Base-by-base conservation (phyloP, 176 grass and related monocot species). In the Carex scoparia region DNA sequence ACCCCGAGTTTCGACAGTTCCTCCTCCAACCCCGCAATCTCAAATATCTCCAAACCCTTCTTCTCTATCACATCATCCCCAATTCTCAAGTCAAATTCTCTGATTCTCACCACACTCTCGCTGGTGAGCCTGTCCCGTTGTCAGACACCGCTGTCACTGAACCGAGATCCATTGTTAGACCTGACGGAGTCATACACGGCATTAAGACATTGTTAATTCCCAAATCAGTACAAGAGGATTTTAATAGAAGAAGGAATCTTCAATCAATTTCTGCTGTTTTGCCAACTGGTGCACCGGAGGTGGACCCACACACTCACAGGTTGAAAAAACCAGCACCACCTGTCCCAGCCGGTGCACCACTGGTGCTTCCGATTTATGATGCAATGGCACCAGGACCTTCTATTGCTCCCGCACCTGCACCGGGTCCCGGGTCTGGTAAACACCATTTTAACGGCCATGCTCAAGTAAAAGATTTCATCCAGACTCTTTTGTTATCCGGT, bases 381-480 rank as follows among this genome's bases (percentile, higher is more conserved):
- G 89, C 91, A 11, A 76, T 91, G 91, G 89, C 91, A 0, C 93
- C 90, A 3, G 88, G 90, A 9, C 90, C 90, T 0, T 42, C 90
- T 7, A 80, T 95, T 27, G 93, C 90, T 19, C 90, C 93, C 11
- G 93, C 90, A 0, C 90, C 90, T 0, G 90, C 93, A 0, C 93
- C 93, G 0, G 90, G 93, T 0, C 93, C 88, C 0, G 90, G 87
- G 0, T 85, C 81, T 9, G 90, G 93, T 18, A 95, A 95, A 64
- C 88, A 87, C 55, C 84, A 84, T 60, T 92, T 92, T 65, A 88
- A 94, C 54, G 90, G 93, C 7, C 86, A 94, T 57, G 88, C 90
- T 32, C 90, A 94, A 87, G 93, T 94, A 8, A 94, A 89, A 69
- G 94, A 92, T 65, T 97, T 97, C 91, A 97, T 97, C 89, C 91